Evolutionary conservation across 2,329 filamentous ascomycete species (phyloP).

Genomic region (Sordariomycetes sp.): DNA sequence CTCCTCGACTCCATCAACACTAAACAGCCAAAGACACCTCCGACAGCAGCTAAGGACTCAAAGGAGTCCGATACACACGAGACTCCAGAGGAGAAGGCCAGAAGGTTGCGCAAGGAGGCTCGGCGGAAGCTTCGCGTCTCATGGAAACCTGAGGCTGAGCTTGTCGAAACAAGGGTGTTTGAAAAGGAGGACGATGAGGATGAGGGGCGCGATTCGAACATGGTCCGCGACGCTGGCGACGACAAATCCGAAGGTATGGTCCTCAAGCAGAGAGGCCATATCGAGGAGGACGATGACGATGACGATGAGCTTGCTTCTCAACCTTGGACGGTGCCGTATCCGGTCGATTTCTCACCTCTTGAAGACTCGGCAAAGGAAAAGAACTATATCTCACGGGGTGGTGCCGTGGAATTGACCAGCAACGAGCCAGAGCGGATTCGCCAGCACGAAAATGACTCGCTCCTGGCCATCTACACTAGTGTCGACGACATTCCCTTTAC

Average conservation of each 20-base stretch:
- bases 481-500: conserved; percentile 45
- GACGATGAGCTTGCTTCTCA: conserved; percentile 46
- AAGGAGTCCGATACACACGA: conserved; percentile 45
- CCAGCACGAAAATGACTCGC: conserved; percentile 47
- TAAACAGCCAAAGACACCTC: conserved; percentile 25
- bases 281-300: conserved; percentile 42
- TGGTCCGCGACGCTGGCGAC: conserved; percentile 64
- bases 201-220: conserved; percentile 55
- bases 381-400: conserved; percentile 46
- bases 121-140: conserved; percentile 60
- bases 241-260: conserved; percentile 66
- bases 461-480: conserved; percentile 52
- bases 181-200: conserved; percentile 65
- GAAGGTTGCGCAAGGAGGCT: conserved; percentile 63
- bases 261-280: conserved; percentile 41
- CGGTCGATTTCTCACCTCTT: conserved; percentile 37
- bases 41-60: conserved; percentile 42
- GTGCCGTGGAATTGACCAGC: conserved; percentile 39
- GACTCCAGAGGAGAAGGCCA: conserved; percentile 57
- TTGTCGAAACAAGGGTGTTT: conserved; percentile 61
- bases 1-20: conserved; percentile 42
- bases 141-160: conserved; percentile 58
- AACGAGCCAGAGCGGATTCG: conserved; percentile 46
- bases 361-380: conserved; percentile 34
- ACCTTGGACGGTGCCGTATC: conserved; percentile 39